A percentile compares a stretch with the other conserved stretches of the same genome.
These are phyloP conservation scores for Aphanomyces euteiches DNA, from an alignment of 352 stramenopile species.

Conservation along the genomic window DNA sequence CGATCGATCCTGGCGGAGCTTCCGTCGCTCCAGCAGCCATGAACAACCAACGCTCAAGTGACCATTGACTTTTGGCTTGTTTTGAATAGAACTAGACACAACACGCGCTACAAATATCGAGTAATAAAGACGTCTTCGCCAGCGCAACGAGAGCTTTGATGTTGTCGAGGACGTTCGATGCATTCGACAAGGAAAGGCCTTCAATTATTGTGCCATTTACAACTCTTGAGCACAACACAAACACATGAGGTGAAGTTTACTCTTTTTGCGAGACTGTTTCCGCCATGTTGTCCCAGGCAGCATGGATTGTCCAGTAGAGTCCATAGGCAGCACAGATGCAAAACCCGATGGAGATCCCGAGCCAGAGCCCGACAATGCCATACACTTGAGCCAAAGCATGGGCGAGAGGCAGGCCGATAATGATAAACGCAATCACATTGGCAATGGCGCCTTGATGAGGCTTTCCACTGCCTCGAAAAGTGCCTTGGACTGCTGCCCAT, in stretches of 20 bases:
- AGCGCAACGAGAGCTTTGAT: too few species aligned
- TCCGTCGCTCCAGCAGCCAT: neutral
- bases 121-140: too few species aligned
- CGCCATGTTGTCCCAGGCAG: conserved; percentile 70
- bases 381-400: conserved; percentile 56
- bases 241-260: too few species aligned
- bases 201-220: too few species aligned
- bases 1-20: neutral
- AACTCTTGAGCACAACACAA: too few species aligned
- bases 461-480: conserved; percentile 74
- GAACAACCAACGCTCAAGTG: neutral
- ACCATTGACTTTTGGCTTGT: too few species aligned
- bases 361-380: conserved; percentile 75
- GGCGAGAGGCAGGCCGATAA: conserved; percentile 71
- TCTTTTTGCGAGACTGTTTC: conserved; percentile 20
- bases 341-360: conserved; percentile 66
- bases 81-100: too few species aligned
- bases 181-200: too few species aligned
- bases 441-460: conserved; percentile 72
- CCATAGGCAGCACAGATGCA: conserved; percentile 59
- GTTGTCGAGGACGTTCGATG: too few species aligned
- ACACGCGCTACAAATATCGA: too few species aligned
- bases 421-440: conserved; percentile 83
- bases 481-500: conserved; percentile 62
- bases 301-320: conserved; percentile 61